These are phyloP conservation scores for Metarhizium humberi DNA, from an alignment of 2,329 filamentous ascomycete species.

Conservation along the genomic window DNA sequence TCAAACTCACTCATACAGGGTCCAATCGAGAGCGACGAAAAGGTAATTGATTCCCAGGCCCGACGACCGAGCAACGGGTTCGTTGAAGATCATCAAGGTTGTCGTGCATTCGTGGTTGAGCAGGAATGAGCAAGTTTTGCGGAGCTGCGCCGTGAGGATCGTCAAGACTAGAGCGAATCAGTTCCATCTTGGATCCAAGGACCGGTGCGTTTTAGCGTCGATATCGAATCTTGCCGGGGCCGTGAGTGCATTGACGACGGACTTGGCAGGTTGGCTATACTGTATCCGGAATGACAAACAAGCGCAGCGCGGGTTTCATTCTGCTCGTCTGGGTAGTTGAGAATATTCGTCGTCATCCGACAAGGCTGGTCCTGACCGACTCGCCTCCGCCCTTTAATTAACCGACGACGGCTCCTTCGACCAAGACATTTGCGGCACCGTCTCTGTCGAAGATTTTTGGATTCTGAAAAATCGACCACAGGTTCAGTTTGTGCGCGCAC, in stretches of 20 bases:
- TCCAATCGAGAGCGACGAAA: constrained; percentile 1
- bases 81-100: background rate
- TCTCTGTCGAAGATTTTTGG: no score
- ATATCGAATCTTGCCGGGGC: background rate
- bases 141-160: constrained; percentile 4
- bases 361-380: no score
- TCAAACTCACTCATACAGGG: background rate
- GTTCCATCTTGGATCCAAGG: background rate
- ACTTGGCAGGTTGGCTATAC: no score
- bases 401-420: no score
- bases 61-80: background rate
- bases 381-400: no score
- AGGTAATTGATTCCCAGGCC: background rate
- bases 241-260: background rate
- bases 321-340: no score
- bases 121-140: constrained; percentile 29
- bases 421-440: no score
- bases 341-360: no score
- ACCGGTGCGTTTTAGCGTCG: background rate
- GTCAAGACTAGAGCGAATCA: background rate
- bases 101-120: constrained; percentile 13
- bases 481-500: no score
- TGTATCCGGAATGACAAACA: no score
- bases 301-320: no score
- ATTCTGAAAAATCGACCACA: no score